Base-by-base conservation (phyloP, 192 early-diverging fungal genomes). In the Spinellus fusiger region DNA sequence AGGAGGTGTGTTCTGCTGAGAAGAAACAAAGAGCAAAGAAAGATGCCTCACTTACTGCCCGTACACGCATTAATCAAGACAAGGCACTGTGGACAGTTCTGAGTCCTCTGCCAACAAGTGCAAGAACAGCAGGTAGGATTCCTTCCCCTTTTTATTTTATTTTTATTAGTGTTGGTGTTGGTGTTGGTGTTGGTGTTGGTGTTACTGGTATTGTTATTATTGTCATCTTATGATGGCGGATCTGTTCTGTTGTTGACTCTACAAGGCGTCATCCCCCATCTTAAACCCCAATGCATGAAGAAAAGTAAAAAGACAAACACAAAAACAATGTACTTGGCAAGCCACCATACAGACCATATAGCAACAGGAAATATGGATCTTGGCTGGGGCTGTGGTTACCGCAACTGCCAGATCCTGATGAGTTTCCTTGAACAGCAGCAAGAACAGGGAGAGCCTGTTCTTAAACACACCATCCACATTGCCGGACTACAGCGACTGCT, bases 361-460 rank as follows among this genome's bases (percentile, higher is more conserved):
- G 35, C 63, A 12, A 61, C 58, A 32, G 70, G 61, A 1, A 37
- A 44, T 1, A 52, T 64, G 4, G 86, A 86, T 59, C 70, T 75
- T n/a, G 80, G 80, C 8, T 89, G 84, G 86, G 86, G 81, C 1
- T 89, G 88, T 35, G 88, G 86, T 0, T 87, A 89, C 58, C 73
- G 86, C n/a, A 89, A 87, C 68, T 74, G 76, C 28, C 85, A 86
- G 49, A 86, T 84, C 78, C 64, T 87, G 8, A 55, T 89, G 22
- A 78, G 81, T 5, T 79, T 76, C 22, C 32, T 84, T 9, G 56
- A 67, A 16, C 27, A 50, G 2, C 32, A 61, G 23, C 22, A 50
- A 20, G 28, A 61, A 35, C 48, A 61, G 25, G 48, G 48, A 4
- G 59, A 61, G 1, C 23, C 31, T 37, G 20, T 61, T 20, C 18